phyloP scores from a whole-genome alignment of 1,284 basidiomycete genomes.

The Rhodotorula sp. region DNA sequence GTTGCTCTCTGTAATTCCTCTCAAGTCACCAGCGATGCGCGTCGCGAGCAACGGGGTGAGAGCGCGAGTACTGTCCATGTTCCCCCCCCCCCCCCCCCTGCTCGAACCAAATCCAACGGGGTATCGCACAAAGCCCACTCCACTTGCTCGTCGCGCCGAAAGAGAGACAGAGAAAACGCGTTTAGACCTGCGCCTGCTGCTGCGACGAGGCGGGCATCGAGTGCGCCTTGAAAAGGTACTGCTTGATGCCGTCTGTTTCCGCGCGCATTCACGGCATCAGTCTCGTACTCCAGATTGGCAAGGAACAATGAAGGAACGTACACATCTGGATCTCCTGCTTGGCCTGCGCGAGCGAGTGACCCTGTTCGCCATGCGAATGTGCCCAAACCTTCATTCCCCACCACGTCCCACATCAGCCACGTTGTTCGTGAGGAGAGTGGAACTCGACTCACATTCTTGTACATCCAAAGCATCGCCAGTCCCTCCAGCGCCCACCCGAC shows the following conservation, averaged over 20 bases:
- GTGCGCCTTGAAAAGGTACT: slow-evolving; percentile 20
- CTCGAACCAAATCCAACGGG: too few species aligned
- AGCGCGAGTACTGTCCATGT: too few species aligned
- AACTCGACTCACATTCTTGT: slow-evolving; percentile 60
- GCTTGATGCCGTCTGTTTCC: slow-evolving; percentile 17
- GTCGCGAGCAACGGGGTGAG: too few species aligned
- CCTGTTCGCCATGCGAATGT: slow-evolving; percentile 70
- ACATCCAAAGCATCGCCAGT: slow-evolving; percentile 75
- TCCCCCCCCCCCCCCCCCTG: too few species aligned
- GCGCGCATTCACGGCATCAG: background rate
- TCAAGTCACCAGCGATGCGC: too few species aligned
- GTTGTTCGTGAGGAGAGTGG: background rate
- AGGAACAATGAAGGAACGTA: background rate
- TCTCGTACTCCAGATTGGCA: background rate
- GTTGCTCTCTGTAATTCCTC: too few species aligned
- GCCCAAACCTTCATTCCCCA: slow-evolving; percentile 89
- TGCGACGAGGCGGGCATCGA: slow-evolving; percentile 10
- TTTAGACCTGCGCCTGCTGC: slow-evolving; percentile 9
- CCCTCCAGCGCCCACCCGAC: slow-evolving; percentile 86
- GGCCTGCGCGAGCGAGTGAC: slow-evolving; percentile 76
- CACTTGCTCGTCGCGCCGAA: too few species aligned
- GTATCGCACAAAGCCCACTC: too few species aligned
- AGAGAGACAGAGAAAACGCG: background rate
- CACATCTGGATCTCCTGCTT: slow-evolving; percentile 67
- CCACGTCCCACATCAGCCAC: too few species aligned